Evolutionary conservation across 2,329 filamentous ascomycete genomes (phyloP).

Genomic region (Fonsecaea monophora): DNA sequence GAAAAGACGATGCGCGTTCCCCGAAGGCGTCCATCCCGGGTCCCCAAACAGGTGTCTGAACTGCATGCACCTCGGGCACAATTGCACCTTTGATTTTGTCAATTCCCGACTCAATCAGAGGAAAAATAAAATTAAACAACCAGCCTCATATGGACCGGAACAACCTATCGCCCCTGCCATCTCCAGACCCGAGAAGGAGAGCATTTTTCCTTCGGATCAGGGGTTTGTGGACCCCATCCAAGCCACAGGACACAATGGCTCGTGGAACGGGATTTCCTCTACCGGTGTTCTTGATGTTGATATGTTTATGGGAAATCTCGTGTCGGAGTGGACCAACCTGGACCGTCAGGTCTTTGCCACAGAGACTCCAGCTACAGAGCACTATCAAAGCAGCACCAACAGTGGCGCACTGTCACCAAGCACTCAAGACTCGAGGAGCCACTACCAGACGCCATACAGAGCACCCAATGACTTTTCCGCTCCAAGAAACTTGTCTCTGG

Average conservation of each 20-base stretch:
- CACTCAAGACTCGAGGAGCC: not conserved
- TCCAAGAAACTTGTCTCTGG: conserved; percentile 1
- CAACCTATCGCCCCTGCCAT: conserved; percentile 12
- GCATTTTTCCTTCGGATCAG: conserved; percentile 6
- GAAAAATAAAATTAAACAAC: conserved; percentile 9
- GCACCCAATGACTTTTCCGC: not conserved
- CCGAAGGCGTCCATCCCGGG: conserved; percentile 2
- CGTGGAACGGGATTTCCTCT: conserved; percentile 8
- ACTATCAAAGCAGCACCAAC: not conserved
- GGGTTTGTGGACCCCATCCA: not conserved
- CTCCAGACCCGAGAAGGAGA: not conserved
- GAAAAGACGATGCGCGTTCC: conserved; percentile 26
- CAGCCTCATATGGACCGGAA: conserved; percentile 2
- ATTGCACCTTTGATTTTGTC: conserved; percentile 31
- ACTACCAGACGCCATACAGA: not conserved
- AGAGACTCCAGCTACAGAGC: not conserved
- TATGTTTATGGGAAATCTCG: conserved; percentile 29
- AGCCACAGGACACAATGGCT: conserved; percentile 6
- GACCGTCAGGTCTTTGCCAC: conserved; percentile 4
- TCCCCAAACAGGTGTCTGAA: conserved; percentile 21
- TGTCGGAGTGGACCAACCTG: conserved; percentile 23
- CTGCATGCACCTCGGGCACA: conserved; percentile 23
- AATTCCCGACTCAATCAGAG: conserved; percentile 21
- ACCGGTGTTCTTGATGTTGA: conserved; percentile 16
- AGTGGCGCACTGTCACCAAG: not conserved